These are phyloP conservation scores for Pythium rhizo-oryzae DNA, from an alignment of 352 stramenopile genomes.

Conservation along the genomic window DNA sequence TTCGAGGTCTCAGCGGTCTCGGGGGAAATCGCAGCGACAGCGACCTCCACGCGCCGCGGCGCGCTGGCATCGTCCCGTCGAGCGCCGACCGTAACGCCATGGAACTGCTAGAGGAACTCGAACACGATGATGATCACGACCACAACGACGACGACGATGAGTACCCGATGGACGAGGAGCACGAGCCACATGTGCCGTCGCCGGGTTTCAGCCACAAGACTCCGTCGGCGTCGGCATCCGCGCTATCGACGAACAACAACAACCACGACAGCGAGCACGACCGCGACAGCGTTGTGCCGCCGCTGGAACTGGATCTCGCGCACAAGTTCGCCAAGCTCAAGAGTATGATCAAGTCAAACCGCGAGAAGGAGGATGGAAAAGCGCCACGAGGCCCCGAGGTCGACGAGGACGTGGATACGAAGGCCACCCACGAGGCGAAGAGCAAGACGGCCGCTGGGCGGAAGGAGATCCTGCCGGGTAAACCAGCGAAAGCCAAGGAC, in stretches of 20 bases:
- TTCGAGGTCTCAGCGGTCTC: conserved; percentile 13
- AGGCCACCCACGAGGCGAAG: neutral
- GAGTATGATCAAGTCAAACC: conserved; percentile 55
- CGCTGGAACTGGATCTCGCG: conserved; percentile 44
- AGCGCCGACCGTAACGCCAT: conserved; percentile 56
- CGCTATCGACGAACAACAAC: too few relatives aligned
- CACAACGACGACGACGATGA: conserved; percentile 14
- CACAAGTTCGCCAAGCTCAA: conserved; percentile 74
- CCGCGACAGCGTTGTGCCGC: conserved; percentile 1
- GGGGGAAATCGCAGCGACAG: conserved; percentile 61
- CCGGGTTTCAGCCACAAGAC: conserved; percentile 1
- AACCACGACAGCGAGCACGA: conserved; percentile 11
- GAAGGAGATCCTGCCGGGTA: neutral
- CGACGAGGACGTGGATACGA: conserved; percentile 5
- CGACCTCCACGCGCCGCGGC: conserved; percentile 58
- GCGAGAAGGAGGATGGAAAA: conserved; percentile 24
- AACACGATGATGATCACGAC: conserved; percentile 34
- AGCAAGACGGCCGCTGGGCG: neutral
- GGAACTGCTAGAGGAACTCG: conserved; percentile 52
- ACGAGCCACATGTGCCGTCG: conserved; percentile 14
- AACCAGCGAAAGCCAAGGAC: neutral
- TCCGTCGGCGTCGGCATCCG: neutral
- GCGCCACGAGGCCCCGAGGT: conserved; percentile 1
- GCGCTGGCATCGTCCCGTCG: conserved; percentile 44
- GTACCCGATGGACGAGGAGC: neutral